phyloP scores from a whole-genome alignment of 2,329 filamentous ascomycete genomes.

The Diaporthe sp. region DNA sequence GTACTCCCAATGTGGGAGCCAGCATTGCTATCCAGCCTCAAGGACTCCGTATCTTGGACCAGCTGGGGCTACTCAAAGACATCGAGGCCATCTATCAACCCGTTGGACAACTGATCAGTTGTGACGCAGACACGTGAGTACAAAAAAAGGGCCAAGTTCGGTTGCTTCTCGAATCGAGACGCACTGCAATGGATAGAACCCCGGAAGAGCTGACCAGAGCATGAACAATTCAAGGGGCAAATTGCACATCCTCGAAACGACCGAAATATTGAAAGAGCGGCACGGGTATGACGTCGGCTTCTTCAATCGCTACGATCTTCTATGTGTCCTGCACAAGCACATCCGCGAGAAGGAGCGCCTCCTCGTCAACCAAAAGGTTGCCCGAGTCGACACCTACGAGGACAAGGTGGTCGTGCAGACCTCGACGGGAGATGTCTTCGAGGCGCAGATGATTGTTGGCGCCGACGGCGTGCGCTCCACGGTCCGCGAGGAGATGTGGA shows the following conservation, averaged over 20 bases:
- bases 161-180: background rate
- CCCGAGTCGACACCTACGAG: background rate
- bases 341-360: constrained; percentile 17
- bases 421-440: background rate
- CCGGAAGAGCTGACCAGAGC: background rate
- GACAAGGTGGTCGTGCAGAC: background rate
- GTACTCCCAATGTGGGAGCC: constrained; percentile 15
- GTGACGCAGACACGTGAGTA: background rate
- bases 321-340: constrained; percentile 17
- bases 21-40: constrained; percentile 12
- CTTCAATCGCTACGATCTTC: constrained; percentile 19
- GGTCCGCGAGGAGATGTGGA: constrained; percentile 44
- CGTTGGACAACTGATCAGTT: background rate
- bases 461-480: constrained; percentile 41
- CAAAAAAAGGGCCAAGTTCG: background rate
- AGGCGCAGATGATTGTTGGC: constrained; percentile 35
- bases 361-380: constrained; percentile 16
- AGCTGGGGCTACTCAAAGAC: constrained; percentile 5
- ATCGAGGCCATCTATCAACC: constrained; percentile 17
- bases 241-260: background rate
- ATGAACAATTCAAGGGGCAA: background rate
- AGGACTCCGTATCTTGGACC: constrained; percentile 9
- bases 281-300: constrained; percentile 1
- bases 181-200: background rate
- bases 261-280: background rate